phyloP scores from a whole-genome alignment of 2,329 filamentous ascomycete species.

The Colletotrichum eremochloae region DNA sequence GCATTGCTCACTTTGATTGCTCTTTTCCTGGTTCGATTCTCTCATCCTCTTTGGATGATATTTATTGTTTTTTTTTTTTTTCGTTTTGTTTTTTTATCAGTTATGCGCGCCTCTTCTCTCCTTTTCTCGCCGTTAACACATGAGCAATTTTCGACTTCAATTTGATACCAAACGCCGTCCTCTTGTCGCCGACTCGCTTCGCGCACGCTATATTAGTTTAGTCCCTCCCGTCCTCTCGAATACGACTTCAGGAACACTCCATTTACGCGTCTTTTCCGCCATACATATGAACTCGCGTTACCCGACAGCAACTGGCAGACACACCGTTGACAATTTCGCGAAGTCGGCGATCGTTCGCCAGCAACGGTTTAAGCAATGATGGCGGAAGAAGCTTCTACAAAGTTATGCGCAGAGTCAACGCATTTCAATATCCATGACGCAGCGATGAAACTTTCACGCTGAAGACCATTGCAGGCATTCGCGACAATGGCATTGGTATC shows the following conservation, averaged over 20 bases:
- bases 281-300: background rate
- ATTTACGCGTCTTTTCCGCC: conserved; percentile 5
- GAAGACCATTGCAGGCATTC: background rate
- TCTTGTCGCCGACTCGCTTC: conserved; percentile 32
- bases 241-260: conserved; percentile 29
- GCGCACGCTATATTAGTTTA: conserved; percentile 34
- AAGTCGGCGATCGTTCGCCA: background rate
- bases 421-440: background rate
- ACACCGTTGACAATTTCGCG: background rate
- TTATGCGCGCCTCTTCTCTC: conserved; percentile 30
- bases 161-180: conserved; percentile 40
- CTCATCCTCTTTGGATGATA: background rate
- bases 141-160: conserved; percentile 36
- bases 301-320: background rate
- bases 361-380: background rate
- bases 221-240: conserved; percentile 30
- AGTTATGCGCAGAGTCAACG: background rate
- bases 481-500: conserved; percentile 4
- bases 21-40: conserved; percentile 19
- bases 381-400: background rate
- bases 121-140: conserved; percentile 36
- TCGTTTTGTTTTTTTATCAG: conserved; percentile 32
- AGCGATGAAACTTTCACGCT: conserved; percentile 5
- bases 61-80: conserved; percentile 24
- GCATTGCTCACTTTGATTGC: conserved; percentile 29